Evolutionary conservation across 768 basidiomycete species (phyloP).

Genomic region (Tylopilus felleus): DNA sequence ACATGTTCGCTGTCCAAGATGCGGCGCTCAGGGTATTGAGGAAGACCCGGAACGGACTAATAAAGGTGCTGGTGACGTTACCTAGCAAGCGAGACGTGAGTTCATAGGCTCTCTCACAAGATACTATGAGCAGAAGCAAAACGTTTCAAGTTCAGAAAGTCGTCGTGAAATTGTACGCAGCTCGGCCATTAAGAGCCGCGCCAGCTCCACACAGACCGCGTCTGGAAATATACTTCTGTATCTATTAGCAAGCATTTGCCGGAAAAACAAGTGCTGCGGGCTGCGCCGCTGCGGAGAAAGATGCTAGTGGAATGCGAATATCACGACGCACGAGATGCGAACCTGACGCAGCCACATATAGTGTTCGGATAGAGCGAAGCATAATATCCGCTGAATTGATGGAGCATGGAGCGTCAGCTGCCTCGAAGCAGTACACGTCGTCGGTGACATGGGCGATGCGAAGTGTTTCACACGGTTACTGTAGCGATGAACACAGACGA

Average conservation of each 20-base stretch:
- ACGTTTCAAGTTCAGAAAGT: conserved; percentile 16
- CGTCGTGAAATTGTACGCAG: not conserved
- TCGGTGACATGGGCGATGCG: not conserved
- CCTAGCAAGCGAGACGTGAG: conserved; percentile 14
- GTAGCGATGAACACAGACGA: too few species aligned
- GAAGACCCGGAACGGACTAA: not conserved
- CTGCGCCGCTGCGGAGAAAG: not conserved
- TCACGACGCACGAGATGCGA: not conserved
- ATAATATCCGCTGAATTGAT: not conserved
- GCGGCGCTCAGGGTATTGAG: not conserved
- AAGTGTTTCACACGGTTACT: too few species aligned
- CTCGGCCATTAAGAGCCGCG: not conserved
- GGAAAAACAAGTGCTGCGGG: not conserved
- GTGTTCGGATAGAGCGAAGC: not conserved
- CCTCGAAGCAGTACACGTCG: not conserved
- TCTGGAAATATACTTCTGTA: not conserved
- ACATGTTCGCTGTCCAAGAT: not conserved
- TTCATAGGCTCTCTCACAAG: not conserved
- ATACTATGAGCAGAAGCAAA: not conserved
- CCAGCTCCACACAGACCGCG: not conserved
- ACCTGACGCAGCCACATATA: not conserved
- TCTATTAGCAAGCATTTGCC: not conserved
- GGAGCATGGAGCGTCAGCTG: not conserved
- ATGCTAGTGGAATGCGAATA: too few species aligned
- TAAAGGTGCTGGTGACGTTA: conserved; percentile 13